Base-by-base conservation (phyloP, 2,329 filamentous ascomycete genomes). In the Colletotrichum navitas region DNA sequence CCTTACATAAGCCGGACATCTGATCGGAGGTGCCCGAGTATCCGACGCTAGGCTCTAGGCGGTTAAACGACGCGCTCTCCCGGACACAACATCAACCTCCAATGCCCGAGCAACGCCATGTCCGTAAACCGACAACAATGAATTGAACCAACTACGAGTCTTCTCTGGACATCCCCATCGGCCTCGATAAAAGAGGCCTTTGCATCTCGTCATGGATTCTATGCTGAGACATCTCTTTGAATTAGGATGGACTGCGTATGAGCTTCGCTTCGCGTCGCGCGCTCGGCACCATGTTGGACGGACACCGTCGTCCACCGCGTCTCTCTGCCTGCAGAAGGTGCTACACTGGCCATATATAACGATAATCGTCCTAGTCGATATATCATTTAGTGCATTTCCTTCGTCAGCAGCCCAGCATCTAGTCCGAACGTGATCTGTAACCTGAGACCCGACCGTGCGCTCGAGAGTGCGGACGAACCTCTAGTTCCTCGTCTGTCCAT, bases 101-200 rank as follows among this genome's bases (percentile, higher is more conserved):
- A 47, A 47, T 68, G 59, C 41, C 69, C 60, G 66, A 68, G 49
- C 36, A 63, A 39, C 60, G 29, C 41, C 26, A 71, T 39, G 51
- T 71, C 58, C 65, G 58, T 26, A 39, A 29, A 63, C 26, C 36
- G 29, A 36, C 14, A 43, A 47, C 5, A 21, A 51, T 14, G 49
- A 45, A 16, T 49, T 55, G 21, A 18, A 36, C 52, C 32, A 66
- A 65, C 51, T 32, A 52, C 24, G 12, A 71, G n/a, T 47, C 43
- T 66, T 49, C 29, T 66, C 47, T 72, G 70, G 70, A 72, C 70
- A 72, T 72, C 70, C 70, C 70, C 70, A 72, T 59, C 70, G 70
- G 70, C 51, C 65, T 64, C 41, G 52, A 41, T 7, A 43, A 41
- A 36, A 29, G n/a, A 14, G 24, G 34, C 21, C 26, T 43, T 16